These are phyloP conservation scores for Fusarium sp. DNA, from an alignment of 2,329 filamentous ascomycete species.

Conservation along the genomic window DNA sequence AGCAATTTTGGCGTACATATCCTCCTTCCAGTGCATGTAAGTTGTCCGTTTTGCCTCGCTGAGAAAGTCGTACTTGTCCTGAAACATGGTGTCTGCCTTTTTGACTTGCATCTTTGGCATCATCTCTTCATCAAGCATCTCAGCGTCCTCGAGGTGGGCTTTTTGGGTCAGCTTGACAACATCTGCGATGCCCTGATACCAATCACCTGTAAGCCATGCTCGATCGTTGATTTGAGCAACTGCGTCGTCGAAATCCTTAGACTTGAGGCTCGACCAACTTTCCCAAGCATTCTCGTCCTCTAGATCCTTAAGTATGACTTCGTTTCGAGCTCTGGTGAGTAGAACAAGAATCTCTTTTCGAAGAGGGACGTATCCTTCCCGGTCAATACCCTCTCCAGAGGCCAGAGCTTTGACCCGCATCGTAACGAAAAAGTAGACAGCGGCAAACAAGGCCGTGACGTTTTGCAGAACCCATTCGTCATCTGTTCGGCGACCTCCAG, in stretches of 20 bases:
- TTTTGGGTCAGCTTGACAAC: conserved; percentile 57
- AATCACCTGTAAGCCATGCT: conserved; percentile 72
- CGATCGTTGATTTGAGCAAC: conserved; percentile 69
- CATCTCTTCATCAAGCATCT: conserved; percentile 53
- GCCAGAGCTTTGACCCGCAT: conserved; percentile 61
- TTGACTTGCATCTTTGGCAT: conserved; percentile 58
- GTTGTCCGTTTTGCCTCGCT: conserved; percentile 72
- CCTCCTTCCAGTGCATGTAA: conserved; percentile 74
- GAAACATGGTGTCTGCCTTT: conserved; percentile 77
- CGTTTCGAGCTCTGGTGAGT: conserved; percentile 57
- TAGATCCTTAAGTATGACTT: conserved; percentile 54
- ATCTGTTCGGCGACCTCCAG: conserved; percentile 59
- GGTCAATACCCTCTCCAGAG: conserved; percentile 56
- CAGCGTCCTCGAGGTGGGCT: conserved; percentile 53
- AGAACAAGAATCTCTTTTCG: conserved; percentile 63
- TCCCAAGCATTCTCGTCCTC: conserved; percentile 66
- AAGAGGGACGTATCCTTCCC: conserved; percentile 59
- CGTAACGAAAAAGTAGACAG: conserved; percentile 71
- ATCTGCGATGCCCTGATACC: conserved; percentile 72
- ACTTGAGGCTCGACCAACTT: conserved; percentile 64
- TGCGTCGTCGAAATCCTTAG: conserved; percentile 72
- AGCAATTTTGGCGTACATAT: conserved; percentile 69
- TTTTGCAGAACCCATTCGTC: conserved; percentile 65
- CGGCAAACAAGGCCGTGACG: conserved; percentile 68
- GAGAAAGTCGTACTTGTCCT: conserved; percentile 79